phyloP scores from a whole-genome alignment of 116 monocot genomes.

The Dioscorea cayenensis region DNA sequence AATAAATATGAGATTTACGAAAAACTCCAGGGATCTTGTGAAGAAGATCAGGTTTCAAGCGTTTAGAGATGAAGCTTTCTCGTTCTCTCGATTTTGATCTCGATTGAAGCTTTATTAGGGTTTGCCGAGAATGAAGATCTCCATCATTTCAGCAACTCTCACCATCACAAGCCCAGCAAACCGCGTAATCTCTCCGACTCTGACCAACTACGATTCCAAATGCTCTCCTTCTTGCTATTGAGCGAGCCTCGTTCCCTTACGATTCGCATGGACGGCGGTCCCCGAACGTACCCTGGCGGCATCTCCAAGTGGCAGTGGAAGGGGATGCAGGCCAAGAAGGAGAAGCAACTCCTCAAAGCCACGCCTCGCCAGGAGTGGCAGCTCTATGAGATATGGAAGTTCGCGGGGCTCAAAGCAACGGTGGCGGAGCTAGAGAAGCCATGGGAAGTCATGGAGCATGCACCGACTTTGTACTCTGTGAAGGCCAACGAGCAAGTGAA shows the following conservation, averaged over 20 bases:
- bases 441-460: constrained; percentile 64
- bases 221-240: not conserved
- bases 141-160: constrained; percentile 8
- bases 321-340: constrained; percentile 90
- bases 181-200: not conserved
- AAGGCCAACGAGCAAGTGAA: constrained; percentile 78
- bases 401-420: constrained; percentile 68
- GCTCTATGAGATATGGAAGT: constrained; percentile 93
- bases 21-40: no score
- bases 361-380: constrained; percentile 74
- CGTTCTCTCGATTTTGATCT: no score
- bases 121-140: not conserved
- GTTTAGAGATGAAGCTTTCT: no score
- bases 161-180: not conserved
- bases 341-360: constrained; percentile 88
- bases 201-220: not conserved
- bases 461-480: constrained; percentile 67
- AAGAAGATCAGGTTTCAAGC: no score
- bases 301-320: constrained; percentile 99
- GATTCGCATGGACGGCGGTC: constrained; percentile 87
- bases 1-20: no score
- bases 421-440: constrained; percentile 76
- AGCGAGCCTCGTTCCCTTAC: constrained; percentile 3
- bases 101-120: no score
- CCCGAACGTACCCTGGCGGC: constrained; percentile 88